Percentiles rank a stretch among this genome's conserved stretches.
phyloP scores from a whole-genome alignment of 768 basidiomycete species.

The Psilocybe tampanensis region DNA sequence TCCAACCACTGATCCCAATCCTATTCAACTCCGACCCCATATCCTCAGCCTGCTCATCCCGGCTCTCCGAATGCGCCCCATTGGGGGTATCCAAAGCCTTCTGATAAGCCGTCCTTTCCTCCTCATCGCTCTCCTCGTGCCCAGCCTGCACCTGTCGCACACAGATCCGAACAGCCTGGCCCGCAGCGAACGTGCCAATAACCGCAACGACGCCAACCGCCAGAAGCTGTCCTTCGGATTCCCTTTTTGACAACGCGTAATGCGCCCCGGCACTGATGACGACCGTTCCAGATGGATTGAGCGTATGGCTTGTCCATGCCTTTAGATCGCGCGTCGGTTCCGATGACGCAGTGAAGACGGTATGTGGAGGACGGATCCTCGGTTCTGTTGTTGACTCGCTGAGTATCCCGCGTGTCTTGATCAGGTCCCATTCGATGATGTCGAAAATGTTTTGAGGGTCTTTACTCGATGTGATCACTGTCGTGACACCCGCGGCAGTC shows the following conservation, averaged over 20 bases:
- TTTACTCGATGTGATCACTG: conserved; percentile 87
- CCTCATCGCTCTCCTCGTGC: conserved; percentile 25
- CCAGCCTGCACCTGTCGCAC: conserved; percentile 40
- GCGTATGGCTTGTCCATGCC: conserved; percentile 96
- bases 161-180: conserved; percentile 90
- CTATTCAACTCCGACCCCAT: conserved; percentile 5
- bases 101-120: conserved; percentile 35
- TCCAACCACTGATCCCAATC: not conserved
- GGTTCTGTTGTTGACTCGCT: conserved; percentile 4
- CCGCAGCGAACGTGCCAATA: conserved; percentile 88
- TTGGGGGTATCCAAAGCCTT: conserved; percentile 46
- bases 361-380: conserved; percentile 71
- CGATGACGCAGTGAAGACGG: conserved; percentile 77
- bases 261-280: conserved; percentile 91
- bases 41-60: conserved; percentile 27
- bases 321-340: conserved; percentile 85
- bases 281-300: conserved; percentile 86
- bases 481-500: conserved; percentile 91
- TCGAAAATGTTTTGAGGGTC: conserved; percentile 71
- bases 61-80: conserved; percentile 50
- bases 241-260: conserved; percentile 77
- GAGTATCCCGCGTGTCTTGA: conserved; percentile 35
- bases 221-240: conserved; percentile 90
- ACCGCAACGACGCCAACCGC: conserved; percentile 89
- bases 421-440: conserved; percentile 79